phyloP scores from a whole-genome alignment of 2,329 filamentous ascomycete species.

The Fusarium goolgardi region DNA sequence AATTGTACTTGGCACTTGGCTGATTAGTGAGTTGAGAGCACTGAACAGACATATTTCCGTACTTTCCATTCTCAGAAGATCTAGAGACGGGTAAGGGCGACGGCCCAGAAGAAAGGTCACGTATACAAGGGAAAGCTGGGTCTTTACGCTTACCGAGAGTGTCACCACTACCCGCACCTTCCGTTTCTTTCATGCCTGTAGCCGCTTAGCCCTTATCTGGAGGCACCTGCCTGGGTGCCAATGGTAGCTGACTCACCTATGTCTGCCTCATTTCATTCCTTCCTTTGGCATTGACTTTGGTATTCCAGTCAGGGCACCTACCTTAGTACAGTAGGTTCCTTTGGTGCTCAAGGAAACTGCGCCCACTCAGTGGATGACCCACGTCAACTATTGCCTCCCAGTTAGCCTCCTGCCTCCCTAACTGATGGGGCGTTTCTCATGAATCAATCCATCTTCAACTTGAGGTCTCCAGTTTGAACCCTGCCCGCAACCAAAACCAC shows the following conservation, averaged over 20 bases:
- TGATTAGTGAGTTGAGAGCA: constrained; percentile 23
- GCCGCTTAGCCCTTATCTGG: neutral
- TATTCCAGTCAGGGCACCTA: neutral
- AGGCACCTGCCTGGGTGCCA: neutral
- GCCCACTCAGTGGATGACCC: neutral
- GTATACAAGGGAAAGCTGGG: neutral
- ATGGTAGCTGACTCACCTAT: constrained; percentile 6
- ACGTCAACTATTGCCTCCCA: constrained; percentile 5
- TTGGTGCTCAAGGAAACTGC: neutral
- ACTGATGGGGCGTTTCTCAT: constrained; percentile 8
- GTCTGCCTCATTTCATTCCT: constrained; percentile 1
- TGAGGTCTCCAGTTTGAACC: constrained; percentile 15
- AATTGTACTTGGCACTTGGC: constrained; percentile 22
- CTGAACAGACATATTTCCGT: constrained; percentile 5
- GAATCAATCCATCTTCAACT: neutral
- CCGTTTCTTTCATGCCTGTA: neutral
- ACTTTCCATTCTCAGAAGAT: constrained; percentile 8
- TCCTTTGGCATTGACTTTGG: neutral
- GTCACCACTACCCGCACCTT: constrained; percentile 15
- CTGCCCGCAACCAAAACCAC: constrained; percentile 16
- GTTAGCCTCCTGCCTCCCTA: neutral
- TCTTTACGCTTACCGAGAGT: neutral
- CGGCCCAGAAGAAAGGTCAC: neutral
- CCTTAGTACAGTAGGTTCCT: neutral
- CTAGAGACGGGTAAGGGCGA: constrained; percentile 7